A percentile compares a stretch with the other conserved stretches of the same genome.
These are phyloP conservation scores for Petrea volubilis DNA, from an alignment of 257 asterid species.

Conservation along the genomic window DNA sequence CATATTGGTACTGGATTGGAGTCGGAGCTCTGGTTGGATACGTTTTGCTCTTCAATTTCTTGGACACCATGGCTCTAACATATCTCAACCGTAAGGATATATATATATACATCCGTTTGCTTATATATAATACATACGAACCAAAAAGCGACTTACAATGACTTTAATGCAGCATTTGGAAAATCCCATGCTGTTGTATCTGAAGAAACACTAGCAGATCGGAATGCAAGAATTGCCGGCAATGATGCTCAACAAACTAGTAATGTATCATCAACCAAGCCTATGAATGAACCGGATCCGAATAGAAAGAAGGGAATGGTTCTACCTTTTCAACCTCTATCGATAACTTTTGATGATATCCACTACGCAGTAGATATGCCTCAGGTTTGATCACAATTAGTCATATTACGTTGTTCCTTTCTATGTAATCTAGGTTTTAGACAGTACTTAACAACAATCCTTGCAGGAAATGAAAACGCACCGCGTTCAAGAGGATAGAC, in stretches of 20 bases:
- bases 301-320: conserved; percentile 75
- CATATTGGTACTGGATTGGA: conserved; percentile 85
- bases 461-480: conserved; percentile 71
- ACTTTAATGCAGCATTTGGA: conserved; percentile 65
- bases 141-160: background rate
- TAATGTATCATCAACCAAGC: too few relatives aligned
- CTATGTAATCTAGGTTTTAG: too few relatives aligned
- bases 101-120: background rate
- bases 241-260: too few relatives aligned
- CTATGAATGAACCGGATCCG: conserved; percentile 36
- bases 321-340: conserved; percentile 80
- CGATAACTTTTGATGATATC: conserved; percentile 70
- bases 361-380: conserved; percentile 88
- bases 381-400: too few relatives aligned
- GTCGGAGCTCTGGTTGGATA: conserved; percentile 61
- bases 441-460: too few relatives aligned
- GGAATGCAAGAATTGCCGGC: conserved; percentile 39
- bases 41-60: conserved; percentile 54
- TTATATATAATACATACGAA: background rate
- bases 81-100: conserved; percentile 66
- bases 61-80: conserved; percentile 52
- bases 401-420: too few relatives aligned
- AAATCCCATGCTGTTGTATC: conserved; percentile 64
- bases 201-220: conserved; percentile 53
- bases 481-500: conserved; percentile 50